Evolutionary conservation across 192 early-diverging fungal genomes (phyloP), one percentile per base, ranked within the genome.

Genomic region (Linnemannia elongata): DNA sequence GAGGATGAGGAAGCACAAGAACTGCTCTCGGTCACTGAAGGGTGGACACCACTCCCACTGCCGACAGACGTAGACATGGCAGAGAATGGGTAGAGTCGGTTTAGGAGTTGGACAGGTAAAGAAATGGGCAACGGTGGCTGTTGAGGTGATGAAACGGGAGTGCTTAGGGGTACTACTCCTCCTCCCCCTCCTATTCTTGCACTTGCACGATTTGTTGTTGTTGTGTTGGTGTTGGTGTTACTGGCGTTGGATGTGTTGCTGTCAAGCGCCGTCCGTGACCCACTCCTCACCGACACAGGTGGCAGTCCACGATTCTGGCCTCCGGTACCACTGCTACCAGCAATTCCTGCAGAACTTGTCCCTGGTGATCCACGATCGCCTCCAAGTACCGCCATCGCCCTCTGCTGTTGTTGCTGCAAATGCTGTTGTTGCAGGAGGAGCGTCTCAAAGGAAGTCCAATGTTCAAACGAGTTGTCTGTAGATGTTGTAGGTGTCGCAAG

Each of bases 1-100:
- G 35, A 20, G 8, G 35, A 57, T 42, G 66, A 45, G 12, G 82
- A 68, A 13, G 57, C 71, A 57, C 78, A 75, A 24, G 83, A 68
- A 20, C 68, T 45, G 9, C 49, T 52, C 20, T 69, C 52, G 27
- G 68, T 52, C 49, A 22, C 44, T 0, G 82, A 76, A 5, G 83
- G 55, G 36, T 45, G 68, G 17, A 33, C 54, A 27, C 60, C 60
- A 33, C 60, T 13, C 12, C 17, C 3, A 17, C 49, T 18, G 22
- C 49, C 6, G 20, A 15, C 18, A 22, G 49, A 52, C 5, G 60
- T 30, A 33, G 9, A 10, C 47, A 63, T 72, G 75, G 75, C 22
- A 0, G 83, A 80, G 44, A 76, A 76, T 10, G 83, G 79, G 41
- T 86, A 86, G 18, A 86, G 75, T 38, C 83, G 78, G 52, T 77